Base-by-base conservation (phyloP, 257 asterid species). In the Buddleja alternifolia region DNA sequence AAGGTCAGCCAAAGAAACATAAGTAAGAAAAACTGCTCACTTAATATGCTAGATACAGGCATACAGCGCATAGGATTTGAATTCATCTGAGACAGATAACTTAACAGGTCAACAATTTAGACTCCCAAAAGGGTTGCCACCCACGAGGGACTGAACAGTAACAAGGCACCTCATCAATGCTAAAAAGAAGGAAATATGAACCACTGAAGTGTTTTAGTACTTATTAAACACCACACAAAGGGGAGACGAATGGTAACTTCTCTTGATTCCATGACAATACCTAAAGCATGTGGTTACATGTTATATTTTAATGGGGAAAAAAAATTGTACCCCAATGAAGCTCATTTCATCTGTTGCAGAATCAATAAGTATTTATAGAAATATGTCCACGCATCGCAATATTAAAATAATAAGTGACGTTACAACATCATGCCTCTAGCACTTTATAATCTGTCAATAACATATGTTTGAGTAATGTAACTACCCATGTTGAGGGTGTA, bases 1-100 rank as follows among this genome's bases (percentile, higher is more conserved):
- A 23, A 61, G 67, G 66, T 55, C 51, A 41, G 70, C 17, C 67
- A 80, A 52, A 40, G 20, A 73, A 53, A 29, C 41, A 40, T 44
- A 61, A 58, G 34, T 41, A 63, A 24, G 52, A 57, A 45, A 24
- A 19, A 47, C n/a, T n/a, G 12, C 19, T n/a, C 32, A 20, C 11
- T 14, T 4, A 53, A 37, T 34, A 11, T 34, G 66, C 6, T 45
- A 41, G 3, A 16, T 15, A 10, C 25, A 67, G 11, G 2, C 25
- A 51, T 51, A 20, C 29, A 51, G n/a, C 10, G 8, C 2, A 1
- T 21, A 12, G 47, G 29, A n/a, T 58, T 34, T n/a, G n/a, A n/a
- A n/a, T n/a, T n/a, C n/a, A n/a, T n/a, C n/a, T n/a, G n/a, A n/a
- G n/a, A n/a, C 24, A 29, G 7, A 10, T 36, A 41, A 60, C 9